Base-by-base conservation (phyloP, 345 rosid genomes). In the Tarenaya hassleriana region DNA sequence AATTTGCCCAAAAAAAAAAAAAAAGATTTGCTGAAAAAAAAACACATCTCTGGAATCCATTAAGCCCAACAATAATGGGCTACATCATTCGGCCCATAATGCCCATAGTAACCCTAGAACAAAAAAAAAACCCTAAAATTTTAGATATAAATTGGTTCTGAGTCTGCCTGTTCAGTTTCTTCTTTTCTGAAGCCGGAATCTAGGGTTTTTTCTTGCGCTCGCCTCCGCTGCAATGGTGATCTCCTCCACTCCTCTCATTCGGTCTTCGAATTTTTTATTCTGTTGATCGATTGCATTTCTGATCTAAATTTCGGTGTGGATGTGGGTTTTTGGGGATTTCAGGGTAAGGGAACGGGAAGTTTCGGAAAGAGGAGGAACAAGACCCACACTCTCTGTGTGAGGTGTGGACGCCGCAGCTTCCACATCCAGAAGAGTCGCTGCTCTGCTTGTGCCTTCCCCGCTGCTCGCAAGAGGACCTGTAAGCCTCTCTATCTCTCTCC, bases 401-500 rank as follows among this genome's bases (percentile, higher is more conserved):
- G 94, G 72, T 84, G 94, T 67, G 94, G 94, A 33, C 94, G 88
- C 55, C 81, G 88, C 10, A 78, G 85, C 70, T 84, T 80, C 69
- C 94, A 84, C 63, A 75, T 84, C 55, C 94, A 84, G 74, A 84
- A 81, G 83, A 78, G 92, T 51, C 83, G 92, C 15, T 80, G 92
- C 62, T 33, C 81, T n/a, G 87, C 88, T 37, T 84, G 92, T 61
- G 88, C 74, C 49, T 84, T 57, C 60, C 92, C 92, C 27, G 85
- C 87, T 19, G 69, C 73, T 33, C 88, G 88, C 69, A 16, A 63
- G 59, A 69, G 94, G 41, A 84, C 69, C 32, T 81, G 85, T 81
- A 74, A 15, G 49, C 0, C 0, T 15, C 46, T 44, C 19, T 13
- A 50, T 19, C 18, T 19, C 14, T 34, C 18, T 49, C 15, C 16